Evolutionary conservation across 305 asterid genomes (phyloP).

Genomic region (Fraxinus floribunda): DNA sequence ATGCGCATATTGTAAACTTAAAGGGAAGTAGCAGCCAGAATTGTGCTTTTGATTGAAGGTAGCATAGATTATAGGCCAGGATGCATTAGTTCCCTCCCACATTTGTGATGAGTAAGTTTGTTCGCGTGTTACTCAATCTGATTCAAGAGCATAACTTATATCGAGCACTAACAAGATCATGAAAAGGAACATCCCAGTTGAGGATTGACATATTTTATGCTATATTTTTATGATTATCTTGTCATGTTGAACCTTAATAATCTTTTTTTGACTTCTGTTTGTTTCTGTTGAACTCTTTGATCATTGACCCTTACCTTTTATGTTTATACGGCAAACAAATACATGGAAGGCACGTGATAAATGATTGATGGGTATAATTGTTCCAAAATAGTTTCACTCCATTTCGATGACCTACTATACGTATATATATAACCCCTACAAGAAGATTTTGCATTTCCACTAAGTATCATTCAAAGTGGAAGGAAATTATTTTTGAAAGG

Average conservation of each 20-base stretch:
- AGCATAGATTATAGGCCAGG: background rate
- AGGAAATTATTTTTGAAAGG: background rate
- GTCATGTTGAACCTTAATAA: no score
- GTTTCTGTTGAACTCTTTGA: background rate
- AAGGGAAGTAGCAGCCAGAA: slow-evolving; percentile 1
- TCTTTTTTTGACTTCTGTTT: background rate
- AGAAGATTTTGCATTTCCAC: background rate
- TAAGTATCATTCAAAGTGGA: background rate
- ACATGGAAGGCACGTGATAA: background rate
- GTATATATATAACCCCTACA: no score
- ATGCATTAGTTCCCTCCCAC: background rate
- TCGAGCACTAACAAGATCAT: no score
- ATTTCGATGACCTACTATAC: background rate
- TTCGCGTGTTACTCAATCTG: background rate
- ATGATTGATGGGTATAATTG: background rate
- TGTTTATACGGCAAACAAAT: background rate
- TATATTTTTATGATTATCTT: no score
- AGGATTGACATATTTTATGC: no score
- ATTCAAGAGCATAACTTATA: background rate
- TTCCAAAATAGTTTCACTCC: background rate
- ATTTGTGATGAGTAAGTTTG: background rate
- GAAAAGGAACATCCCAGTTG: no score
- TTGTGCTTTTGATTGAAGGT: background rate
- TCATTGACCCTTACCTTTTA: background rate
- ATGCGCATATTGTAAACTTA: slow-evolving; percentile 27